Conservation (phyloP, 2,329 filamentous ascomycete species). For the Ustulina deusta region DNA sequence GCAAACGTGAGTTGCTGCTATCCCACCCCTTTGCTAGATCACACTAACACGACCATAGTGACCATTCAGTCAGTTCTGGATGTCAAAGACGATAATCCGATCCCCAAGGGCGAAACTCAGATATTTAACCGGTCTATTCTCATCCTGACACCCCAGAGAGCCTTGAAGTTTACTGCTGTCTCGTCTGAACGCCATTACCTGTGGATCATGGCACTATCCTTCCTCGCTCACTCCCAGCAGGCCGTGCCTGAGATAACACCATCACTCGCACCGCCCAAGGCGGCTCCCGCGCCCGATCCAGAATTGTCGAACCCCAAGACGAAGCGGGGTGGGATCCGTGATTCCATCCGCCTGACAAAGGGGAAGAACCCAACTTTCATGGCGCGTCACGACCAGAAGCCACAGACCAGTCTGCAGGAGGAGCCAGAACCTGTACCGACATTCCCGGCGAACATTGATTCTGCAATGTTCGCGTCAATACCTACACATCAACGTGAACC, state of each 20-base stretch:
- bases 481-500: conserved; percentile 60
- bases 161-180: conserved; percentile 91
- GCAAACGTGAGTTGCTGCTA: conserved; percentile 79
- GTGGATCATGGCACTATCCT: conserved; percentile 94
- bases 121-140: conserved; percentile 94
- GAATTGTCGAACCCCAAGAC: conserved; percentile 61
- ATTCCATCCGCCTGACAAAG: conserved; percentile 92
- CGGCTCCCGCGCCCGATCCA: conserved; percentile 54
- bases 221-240: conserved; percentile 90
- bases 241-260: conserved; percentile 76
- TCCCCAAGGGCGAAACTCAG: conserved; percentile 75
- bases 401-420: conserved; percentile 26
- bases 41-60: conserved; percentile 65
- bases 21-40: conserved; percentile 18
- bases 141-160: conserved; percentile 91
- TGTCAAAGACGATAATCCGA: conserved; percentile 91
- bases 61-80: conserved; percentile 96
- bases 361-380: conserved; percentile 64
- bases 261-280: conserved; percentile 61
- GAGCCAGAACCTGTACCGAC: conserved; percentile 35
- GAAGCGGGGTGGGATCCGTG: conserved; percentile 74
- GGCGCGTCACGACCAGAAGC: conserved; percentile 50
- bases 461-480: conserved; percentile 48
- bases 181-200: conserved; percentile 89
- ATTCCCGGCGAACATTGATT: conserved; percentile 49